Evolutionary conservation across 176 grass and related monocot species (phyloP).

Genomic region (Musa troglodytarum): DNA sequence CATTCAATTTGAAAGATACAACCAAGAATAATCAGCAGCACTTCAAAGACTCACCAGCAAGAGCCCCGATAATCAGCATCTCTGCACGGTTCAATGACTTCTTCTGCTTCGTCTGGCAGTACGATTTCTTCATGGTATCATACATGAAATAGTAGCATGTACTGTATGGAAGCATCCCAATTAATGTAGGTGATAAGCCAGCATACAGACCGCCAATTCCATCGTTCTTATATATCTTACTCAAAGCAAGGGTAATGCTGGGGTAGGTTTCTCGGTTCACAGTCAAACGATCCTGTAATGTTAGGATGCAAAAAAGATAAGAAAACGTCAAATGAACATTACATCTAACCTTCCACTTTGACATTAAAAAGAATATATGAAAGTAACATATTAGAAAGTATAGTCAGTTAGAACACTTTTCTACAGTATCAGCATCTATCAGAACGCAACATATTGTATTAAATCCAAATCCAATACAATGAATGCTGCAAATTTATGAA

Average conservation of each 20-base stretch:
- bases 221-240: slow-evolving; percentile 42
- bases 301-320: slow-evolving; percentile 4
- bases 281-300: slow-evolving; percentile 58
- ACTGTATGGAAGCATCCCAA: slow-evolving; percentile 85
- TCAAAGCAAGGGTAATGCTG: slow-evolving; percentile 50
- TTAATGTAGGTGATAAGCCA: slow-evolving; percentile 60
- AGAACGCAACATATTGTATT: background rate
- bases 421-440: background rate
- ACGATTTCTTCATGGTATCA: slow-evolving; percentile 60
- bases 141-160: slow-evolving; percentile 98
- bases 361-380: background rate
- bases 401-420: no score
- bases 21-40: background rate
- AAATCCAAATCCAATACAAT: background rate
- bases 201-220: slow-evolving; percentile 65
- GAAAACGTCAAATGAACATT: background rate
- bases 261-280: slow-evolving; percentile 56
- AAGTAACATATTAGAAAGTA: background rate
- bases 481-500: no score
- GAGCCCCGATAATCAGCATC: slow-evolving; percentile 62
- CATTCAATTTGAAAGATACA: background rate
- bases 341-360: background rate
- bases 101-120: slow-evolving; percentile 51
- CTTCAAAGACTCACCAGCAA: slow-evolving; percentile 45
- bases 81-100: slow-evolving; percentile 50